phyloP scores from a whole-genome alignment of 108 stramenopile genomes.

The Nitzschia sp. region DNA sequence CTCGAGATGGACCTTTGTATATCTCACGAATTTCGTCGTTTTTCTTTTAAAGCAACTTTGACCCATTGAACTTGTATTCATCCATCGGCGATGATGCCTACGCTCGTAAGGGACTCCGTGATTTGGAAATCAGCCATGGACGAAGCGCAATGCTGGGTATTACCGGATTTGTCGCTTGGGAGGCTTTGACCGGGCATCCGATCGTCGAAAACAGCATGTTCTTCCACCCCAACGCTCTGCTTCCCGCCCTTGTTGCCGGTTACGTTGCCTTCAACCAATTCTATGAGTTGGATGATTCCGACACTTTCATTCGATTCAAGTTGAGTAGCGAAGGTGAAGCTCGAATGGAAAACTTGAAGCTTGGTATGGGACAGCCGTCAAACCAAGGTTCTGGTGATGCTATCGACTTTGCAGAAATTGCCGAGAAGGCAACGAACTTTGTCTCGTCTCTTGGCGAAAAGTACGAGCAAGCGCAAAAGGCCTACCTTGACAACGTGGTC shows the following conservation, averaged over 20 bases:
- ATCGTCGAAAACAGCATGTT: slow-evolving; percentile 82
- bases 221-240: slow-evolving; percentile 71
- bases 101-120: slow-evolving; percentile 78
- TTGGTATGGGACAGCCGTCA: background rate
- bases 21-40: background rate
- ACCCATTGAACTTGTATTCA: slow-evolving; percentile 68
- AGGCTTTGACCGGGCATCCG: slow-evolving; percentile 68
- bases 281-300: slow-evolving; percentile 46
- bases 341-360: slow-evolving; percentile 28
- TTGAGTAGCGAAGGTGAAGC: slow-evolving; percentile 35
- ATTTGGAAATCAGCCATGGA: slow-evolving; percentile 78
- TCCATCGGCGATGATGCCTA: slow-evolving; percentile 62
- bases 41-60: slow-evolving; percentile 47
- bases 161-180: slow-evolving; percentile 71
- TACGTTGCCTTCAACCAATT: slow-evolving; percentile 59
- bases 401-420: background rate
- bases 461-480: slow-evolving; percentile 5
- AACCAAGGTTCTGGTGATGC: background rate
- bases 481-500: slow-evolving; percentile 31
- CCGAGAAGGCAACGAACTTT: slow-evolving; percentile 4
- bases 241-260: slow-evolving; percentile 58
- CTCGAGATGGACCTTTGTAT: too few relatives aligned
- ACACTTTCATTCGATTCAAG: slow-evolving; percentile 27
- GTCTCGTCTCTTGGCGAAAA: background rate
- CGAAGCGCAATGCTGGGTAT: slow-evolving; percentile 82